phyloP scores from a whole-genome alignment of 495 filamentous ascomycete genomes.

The Xylaria telfairii region DNA sequence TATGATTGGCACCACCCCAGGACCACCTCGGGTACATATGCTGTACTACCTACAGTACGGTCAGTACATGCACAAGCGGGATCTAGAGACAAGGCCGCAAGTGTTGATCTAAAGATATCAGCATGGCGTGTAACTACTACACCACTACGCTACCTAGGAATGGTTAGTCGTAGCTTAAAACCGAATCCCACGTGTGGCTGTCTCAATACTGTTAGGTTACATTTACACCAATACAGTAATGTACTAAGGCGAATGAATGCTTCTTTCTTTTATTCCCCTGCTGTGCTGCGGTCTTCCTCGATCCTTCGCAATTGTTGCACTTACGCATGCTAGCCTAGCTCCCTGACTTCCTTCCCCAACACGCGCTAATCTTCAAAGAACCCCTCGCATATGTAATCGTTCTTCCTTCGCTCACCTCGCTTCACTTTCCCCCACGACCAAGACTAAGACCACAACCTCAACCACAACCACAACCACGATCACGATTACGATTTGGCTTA shows the following conservation, averaged over 20 bases:
- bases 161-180: slow-evolving; percentile 3
- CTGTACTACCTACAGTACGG: too few species aligned
- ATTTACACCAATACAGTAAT: not conserved
- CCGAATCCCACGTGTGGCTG: slow-evolving; percentile 21
- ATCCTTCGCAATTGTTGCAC: not conserved
- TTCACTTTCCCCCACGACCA: slow-evolving; percentile 13
- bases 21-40: not conserved
- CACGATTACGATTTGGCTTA: not conserved
- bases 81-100: too few species aligned
- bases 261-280: slow-evolving; percentile 13
- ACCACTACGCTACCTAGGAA: too few species aligned
- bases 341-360: slow-evolving; percentile 5
- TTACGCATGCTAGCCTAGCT: not conserved
- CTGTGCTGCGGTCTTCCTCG: not conserved
- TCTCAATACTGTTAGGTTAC: slow-evolving; percentile 3
- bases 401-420: not conserved
- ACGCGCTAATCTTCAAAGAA: slow-evolving; percentile 10
- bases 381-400: slow-evolving; percentile 13
- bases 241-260: not conserved
- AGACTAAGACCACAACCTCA: not conserved
- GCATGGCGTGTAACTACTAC: not conserved
- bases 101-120: slow-evolving; percentile 20
- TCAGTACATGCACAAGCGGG: slow-evolving; percentile 15
- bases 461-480: not conserved
- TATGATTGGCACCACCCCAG: slow-evolving; percentile 2